Base-by-base conservation (phyloP, 2,329 filamentous ascomycete species). In the Mycogone perniciosa region DNA sequence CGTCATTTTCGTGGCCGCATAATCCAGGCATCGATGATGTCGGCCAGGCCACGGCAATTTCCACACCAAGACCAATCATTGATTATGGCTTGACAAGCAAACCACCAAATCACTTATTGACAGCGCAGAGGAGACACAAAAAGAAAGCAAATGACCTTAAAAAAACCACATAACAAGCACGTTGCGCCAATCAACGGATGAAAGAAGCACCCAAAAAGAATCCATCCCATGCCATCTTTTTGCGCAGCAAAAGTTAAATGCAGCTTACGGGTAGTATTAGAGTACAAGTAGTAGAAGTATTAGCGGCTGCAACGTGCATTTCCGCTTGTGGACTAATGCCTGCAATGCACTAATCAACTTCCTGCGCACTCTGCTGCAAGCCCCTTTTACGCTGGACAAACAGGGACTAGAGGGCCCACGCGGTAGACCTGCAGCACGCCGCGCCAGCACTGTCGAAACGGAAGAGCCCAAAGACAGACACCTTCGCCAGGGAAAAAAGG, bases 361-460 rank as follows among this genome's bases (percentile, higher is more conserved):
- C 20, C 20, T 20, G 20, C 20, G 20, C 20, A 3, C 20, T 20
- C 20, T 20, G 20, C 20, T 20, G 20, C 20, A 20, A 20, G 39
- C 50, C 50, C 50, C 50, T 52, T 52, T 52, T 52, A 31, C 44
- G 20, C 20, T 20, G 20, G 20, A 20, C 20, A 20, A 20, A 20
- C 20, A 20, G 20, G 20, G 20, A 52, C 40, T 29, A 44, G 50
- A 52, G 50, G 39, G 50, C 44, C 50, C 42, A 40, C 29, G 50
- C 50, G 44, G 41, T 44, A 43, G 20, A 37, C 44, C 49, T 51
- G 50, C 41, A 44, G 27, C 41, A 11, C 30, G 44, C 44, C 50
- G 2, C 39, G 13, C 27, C 42, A 20, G 38, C 40, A n/a, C 20
- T 38, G 35, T 38, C 35, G 35, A 38, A 6, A 13, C 11, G 20